Evolutionary conservation across 2,329 filamentous ascomycete species (phyloP).

Genomic region (Diaporthe australafricana): DNA sequence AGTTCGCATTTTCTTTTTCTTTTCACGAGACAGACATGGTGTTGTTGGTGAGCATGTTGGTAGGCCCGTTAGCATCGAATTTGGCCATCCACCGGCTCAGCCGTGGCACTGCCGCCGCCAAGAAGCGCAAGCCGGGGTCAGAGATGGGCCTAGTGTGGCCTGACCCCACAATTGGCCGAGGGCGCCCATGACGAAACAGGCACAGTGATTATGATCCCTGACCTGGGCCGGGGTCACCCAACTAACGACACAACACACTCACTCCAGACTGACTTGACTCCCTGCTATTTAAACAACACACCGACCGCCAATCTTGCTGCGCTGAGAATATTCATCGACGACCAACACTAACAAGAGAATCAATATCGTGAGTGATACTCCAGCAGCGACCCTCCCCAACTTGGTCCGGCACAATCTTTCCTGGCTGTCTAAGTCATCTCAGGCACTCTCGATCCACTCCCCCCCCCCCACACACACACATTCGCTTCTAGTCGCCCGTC

Average conservation of each 20-base stretch:
- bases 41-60: not conserved
- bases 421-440: not conserved
- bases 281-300: conserved; percentile 2
- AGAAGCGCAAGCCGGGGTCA: not conserved
- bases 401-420: not conserved
- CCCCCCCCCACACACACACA: not conserved
- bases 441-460: not conserved
- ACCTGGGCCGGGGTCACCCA: not conserved
- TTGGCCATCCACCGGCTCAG: not conserved
- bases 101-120: conserved; percentile 22
- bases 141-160: not conserved
- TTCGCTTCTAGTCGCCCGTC: not conserved
- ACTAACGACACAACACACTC: not conserved
- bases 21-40: too few relatives aligned
- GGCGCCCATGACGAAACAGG: conserved; percentile 11
- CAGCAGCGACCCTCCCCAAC: not conserved
- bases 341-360: not conserved
- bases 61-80: too few relatives aligned
- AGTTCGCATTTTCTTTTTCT: too few relatives aligned
- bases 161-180: not conserved
- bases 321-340: not conserved
- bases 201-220: conserved; percentile 6
- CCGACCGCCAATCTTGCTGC: not conserved
- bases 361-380: not conserved
- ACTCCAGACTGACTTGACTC: not conserved